Conservation (phyloP, 1,284 basidiomycete genomes). For the Mycena citricolor region DNA sequence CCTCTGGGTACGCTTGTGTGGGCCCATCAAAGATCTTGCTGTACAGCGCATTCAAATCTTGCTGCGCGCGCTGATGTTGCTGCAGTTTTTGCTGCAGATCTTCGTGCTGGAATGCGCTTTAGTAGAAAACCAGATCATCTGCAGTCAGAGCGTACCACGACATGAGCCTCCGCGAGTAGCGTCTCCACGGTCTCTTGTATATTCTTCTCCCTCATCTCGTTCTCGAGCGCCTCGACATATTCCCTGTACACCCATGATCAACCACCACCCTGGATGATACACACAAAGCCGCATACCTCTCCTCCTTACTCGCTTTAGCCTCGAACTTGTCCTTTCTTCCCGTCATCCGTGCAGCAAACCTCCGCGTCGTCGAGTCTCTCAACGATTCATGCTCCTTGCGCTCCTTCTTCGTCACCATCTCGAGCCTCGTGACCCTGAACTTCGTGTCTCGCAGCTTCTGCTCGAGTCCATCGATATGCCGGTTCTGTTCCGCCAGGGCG, state of each 20-base stretch:
- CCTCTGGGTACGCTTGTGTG: constrained; percentile 41
- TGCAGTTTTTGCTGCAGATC: constrained; percentile 33
- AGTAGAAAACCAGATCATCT: too few species aligned
- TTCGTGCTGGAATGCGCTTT: constrained; percentile 30
- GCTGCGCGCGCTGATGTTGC: constrained; percentile 30
- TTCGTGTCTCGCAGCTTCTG: constrained; percentile 26
- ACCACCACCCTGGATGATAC: neutral
- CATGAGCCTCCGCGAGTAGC: constrained; percentile 35
- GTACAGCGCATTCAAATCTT: constrained; percentile 39
- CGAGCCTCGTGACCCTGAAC: constrained; percentile 30
- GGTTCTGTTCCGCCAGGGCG: constrained; percentile 35
- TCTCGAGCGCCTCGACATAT: constrained; percentile 43
- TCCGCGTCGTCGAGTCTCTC: constrained; percentile 37
- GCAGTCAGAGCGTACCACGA: constrained; percentile 31
- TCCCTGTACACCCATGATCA: constrained; percentile 31
- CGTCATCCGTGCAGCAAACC: constrained; percentile 38
- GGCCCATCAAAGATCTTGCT: constrained; percentile 42
- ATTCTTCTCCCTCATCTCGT: constrained; percentile 38
- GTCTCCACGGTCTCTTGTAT: constrained; percentile 31
- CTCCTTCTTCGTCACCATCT: constrained; percentile 41
- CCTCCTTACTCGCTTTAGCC: constrained; percentile 42
- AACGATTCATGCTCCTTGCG: constrained; percentile 40
- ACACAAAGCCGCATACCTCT: constrained; percentile 31
- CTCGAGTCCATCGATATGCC: constrained; percentile 36
- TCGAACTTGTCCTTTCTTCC: constrained; percentile 42